These are phyloP conservation scores for Arabis hirsuta DNA, from an alignment of 345 rosid genomes.

Conservation along the genomic window DNA sequence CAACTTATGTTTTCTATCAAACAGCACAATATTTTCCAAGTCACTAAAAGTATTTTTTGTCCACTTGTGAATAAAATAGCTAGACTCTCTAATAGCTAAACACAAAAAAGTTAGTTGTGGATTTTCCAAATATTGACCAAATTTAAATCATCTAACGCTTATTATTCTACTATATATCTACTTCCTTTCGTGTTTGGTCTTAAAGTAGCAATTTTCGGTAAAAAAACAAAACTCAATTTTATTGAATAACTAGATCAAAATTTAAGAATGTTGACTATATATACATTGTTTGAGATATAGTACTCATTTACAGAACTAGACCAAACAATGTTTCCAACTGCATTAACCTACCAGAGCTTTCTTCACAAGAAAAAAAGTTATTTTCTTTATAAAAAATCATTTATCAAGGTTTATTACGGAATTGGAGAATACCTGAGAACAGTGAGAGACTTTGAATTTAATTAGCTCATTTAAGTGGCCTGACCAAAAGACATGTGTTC, in stretches of 20 bases:
- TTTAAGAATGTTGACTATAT: background rate
- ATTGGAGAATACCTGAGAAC: constrained; percentile 24
- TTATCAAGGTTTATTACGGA: constrained; percentile 6
- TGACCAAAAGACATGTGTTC: constrained; percentile 42
- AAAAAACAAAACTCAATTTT: background rate
- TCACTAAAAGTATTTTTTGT: background rate
- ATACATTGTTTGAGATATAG: background rate
- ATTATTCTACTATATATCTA: background rate
- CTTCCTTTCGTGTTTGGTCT: background rate
- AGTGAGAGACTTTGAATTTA: constrained; percentile 1
- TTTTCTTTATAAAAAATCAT: background rate
- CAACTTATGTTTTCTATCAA: background rate
- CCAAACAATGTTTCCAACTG: constrained; percentile 18
- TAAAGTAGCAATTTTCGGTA: no score
- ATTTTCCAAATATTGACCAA: background rate
- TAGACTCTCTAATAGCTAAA: background rate
- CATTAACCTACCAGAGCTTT: constrained; percentile 7
- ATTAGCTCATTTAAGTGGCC: constrained; percentile 22
- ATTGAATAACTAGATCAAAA: background rate
- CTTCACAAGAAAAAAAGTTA: background rate
- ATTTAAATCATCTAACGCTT: background rate
- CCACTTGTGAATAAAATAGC: background rate
- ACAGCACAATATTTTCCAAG: background rate
- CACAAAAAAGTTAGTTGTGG: background rate
- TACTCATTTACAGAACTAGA: background rate